Evolutionary conservation across 1,139 yeast species (phyloP).

Genomic region (Geotrichum cucujoidarum): DNA sequence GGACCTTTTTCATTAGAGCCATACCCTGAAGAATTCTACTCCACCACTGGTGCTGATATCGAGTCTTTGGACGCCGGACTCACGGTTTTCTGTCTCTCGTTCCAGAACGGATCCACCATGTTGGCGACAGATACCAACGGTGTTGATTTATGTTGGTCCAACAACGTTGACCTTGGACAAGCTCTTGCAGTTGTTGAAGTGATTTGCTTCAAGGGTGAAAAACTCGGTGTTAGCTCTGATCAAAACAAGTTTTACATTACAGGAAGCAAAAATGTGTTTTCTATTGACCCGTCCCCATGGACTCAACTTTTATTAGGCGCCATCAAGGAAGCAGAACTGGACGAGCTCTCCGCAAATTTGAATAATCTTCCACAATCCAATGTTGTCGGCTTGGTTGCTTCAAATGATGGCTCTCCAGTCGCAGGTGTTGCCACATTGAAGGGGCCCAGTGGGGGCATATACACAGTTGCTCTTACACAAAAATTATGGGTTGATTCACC

Average conservation of each 20-base stretch:
- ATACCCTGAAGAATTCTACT: constrained; percentile 47
- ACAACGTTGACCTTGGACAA: constrained; percentile 5
- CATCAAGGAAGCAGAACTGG: constrained; percentile 24
- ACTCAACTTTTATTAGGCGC: constrained; percentile 27
- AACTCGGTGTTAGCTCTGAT: constrained; percentile 3
- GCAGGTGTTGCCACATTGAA: neutral
- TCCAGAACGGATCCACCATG: constrained; percentile 30
- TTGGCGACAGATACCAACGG: constrained; percentile 28
- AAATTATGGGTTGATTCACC: constrained; percentile 9
- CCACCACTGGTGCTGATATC: constrained; percentile 40
- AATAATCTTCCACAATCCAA: neutral
- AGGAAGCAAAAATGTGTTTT: constrained; percentile 7
- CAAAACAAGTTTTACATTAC: constrained; percentile 4
- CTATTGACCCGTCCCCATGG: constrained; percentile 28
- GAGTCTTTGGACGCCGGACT: constrained; percentile 32
- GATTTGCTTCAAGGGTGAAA: constrained; percentile 1
- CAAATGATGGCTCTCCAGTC: neutral
- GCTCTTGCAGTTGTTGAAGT: constrained; percentile 17
- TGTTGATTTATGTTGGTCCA: constrained; percentile 28
- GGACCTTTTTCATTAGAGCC: constrained; percentile 53
- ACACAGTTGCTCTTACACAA: constrained; percentile 5
- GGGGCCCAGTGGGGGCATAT: neutral
- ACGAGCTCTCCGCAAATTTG: neutral
- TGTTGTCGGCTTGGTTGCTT: neutral
- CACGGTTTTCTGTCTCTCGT: constrained; percentile 21